These are phyloP conservation scores for Wickerhamomyces hampshirensis DNA, from an alignment of 805 yeast species.

Conservation along the genomic window DNA sequence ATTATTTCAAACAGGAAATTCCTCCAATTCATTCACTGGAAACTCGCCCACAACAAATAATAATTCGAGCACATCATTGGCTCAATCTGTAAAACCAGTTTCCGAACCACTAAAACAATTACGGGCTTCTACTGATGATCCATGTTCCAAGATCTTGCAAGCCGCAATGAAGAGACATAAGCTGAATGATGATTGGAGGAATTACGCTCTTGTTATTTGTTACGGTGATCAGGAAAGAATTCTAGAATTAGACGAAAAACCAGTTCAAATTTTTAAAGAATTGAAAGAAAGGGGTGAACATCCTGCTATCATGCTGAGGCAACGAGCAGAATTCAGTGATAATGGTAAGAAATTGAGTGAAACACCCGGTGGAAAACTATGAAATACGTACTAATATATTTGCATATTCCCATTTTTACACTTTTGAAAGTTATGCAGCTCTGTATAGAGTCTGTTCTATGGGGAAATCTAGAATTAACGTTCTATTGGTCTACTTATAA, in stretches of 20 bases:
- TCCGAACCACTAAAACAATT: slow-evolving; percentile 77
- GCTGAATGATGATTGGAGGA: slow-evolving; percentile 76
- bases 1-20: slow-evolving; percentile 1
- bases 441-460: too few species aligned
- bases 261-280: slow-evolving; percentile 80
- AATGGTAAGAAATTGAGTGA: slow-evolving; percentile 17
- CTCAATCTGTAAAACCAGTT: slow-evolving; percentile 15
- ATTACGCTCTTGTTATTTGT: slow-evolving; percentile 83
- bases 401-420: too few species aligned
- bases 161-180: slow-evolving; percentile 86
- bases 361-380: slow-evolving; percentile 42
- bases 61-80: slow-evolving; percentile 4
- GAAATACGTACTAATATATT: too few species aligned
- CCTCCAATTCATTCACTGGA: slow-evolving; percentile 1
- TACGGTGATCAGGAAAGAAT: slow-evolving; percentile 89
- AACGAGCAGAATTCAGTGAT: slow-evolving; percentile 53
- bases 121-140: slow-evolving; percentile 84
- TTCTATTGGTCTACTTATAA: too few species aligned
- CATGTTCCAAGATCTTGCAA: slow-evolving; percentile 82
- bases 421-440: too few species aligned
- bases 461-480: too few species aligned
- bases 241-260: slow-evolving; percentile 79
- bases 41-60: slow-evolving; percentile 17
- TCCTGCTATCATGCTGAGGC: slow-evolving; percentile 90
- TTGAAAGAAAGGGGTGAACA: slow-evolving; percentile 79